Evolutionary conservation across 768 basidiomycete genomes (phyloP), one percentile per base, ranked within the genome.

Genomic region (Mycena chlorophos): DNA sequence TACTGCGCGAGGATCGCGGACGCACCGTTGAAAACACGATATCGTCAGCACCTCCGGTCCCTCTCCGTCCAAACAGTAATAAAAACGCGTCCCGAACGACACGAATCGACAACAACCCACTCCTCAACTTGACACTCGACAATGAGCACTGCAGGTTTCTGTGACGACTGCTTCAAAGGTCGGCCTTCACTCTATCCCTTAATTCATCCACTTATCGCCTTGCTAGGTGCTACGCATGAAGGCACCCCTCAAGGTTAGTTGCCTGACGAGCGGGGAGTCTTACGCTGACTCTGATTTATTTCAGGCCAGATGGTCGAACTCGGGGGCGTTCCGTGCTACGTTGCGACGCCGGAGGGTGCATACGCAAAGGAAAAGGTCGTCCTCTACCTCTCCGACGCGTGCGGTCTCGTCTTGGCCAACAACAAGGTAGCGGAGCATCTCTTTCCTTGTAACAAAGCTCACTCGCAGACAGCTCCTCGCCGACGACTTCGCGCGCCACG

Each of bases 401-500:
- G 71, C 45, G 77, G 77, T 8, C 28, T 71, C 14, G 49, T 57
- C 2, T 62, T 75, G 22, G 30, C 49, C 47, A 78, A 77, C 66
- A 69, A 68, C 60, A 57, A 49, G 38, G 74, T 66, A 27, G 38
- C 28, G 12, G 17, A 14, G 19, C 6, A 27, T 4, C 17, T 8
- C 13, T 26, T 39, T 34, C 25, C 29, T 17, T 25, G 17, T 27
- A 22, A 17, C 25, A 52, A 47, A 57, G 34, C 29, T 55, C 31
- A 52, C 23, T 13, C 29, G n/a, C 19, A 16, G 27, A 25, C 56
- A 81, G 77, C 63, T 76, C 16, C 71, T 80, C 14, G 71, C 71
- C 3, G 79, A 81, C 54, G 77, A 73, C 56, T 76, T 73, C 59
- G 74, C 76, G 27, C 60, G 55, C 20, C 75, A 75, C 48, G 76